Conservation (phyloP, 768 basidiomycete genomes). For the Trametes punicea region DNA sequence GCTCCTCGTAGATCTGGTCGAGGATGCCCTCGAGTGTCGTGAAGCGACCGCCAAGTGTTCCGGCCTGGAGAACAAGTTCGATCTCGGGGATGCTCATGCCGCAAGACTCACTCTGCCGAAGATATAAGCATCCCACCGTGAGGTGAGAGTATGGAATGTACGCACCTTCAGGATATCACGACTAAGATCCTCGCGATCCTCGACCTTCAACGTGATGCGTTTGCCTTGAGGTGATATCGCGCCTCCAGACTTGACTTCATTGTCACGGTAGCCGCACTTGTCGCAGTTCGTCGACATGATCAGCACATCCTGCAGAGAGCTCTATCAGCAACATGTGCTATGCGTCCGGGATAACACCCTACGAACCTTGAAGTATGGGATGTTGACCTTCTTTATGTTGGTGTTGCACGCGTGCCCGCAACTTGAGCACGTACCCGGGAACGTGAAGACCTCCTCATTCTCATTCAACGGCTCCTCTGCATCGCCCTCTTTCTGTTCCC, state of each 20-base stretch:
- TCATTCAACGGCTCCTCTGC: conserved; percentile 35
- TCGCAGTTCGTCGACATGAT: conserved; percentile 99
- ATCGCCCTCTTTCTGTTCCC: conserved; percentile 15
- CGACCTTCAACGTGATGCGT: conserved; percentile 82
- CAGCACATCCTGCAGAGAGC: conserved; percentile 68
- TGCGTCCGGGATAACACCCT: no score
- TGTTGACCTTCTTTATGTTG: conserved; percentile 92
- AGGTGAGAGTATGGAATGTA: not conserved
- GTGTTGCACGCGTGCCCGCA: conserved; percentile 84
- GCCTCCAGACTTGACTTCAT: conserved; percentile 92
- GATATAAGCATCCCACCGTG: not conserved
- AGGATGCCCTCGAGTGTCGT: conserved; percentile 96
- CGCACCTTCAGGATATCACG: conserved; percentile 91
- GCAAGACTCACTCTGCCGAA: conserved; percentile 80
- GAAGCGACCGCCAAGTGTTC: conserved; percentile 95
- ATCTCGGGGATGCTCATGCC: conserved; percentile 92
- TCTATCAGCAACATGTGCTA: not conserved
- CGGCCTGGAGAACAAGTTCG: conserved; percentile 84
- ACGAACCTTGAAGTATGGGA: conserved; percentile 91
- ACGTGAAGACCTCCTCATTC: conserved; percentile 86
- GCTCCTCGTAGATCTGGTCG: conserved; percentile 91
- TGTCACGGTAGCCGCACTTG: conserved; percentile 92
- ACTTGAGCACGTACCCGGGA: conserved; percentile 84
- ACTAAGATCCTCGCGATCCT: conserved; percentile 88
- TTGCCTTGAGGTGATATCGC: conserved; percentile 89